These are phyloP conservation scores for Incumbomyces lentus DNA, from an alignment of 2,329 filamentous ascomycete species.

Conservation along the genomic window DNA sequence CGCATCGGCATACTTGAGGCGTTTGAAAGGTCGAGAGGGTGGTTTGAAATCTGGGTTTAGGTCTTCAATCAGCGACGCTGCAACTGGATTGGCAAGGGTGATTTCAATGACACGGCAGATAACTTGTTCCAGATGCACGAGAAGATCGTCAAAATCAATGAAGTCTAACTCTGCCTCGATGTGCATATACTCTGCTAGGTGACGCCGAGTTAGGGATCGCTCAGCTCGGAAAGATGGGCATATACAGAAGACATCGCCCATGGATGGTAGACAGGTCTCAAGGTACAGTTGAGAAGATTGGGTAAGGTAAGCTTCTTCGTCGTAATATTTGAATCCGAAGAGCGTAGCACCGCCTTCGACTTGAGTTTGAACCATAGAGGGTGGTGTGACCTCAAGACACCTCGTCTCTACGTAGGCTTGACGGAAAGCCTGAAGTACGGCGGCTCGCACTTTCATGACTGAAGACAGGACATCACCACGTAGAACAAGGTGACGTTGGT, in stretches of 20 bases:
- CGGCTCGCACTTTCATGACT: constrained; percentile 76
- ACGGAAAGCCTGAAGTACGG: constrained; percentile 71
- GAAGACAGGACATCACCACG: constrained; percentile 75
- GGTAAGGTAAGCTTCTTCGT: constrained; percentile 82
- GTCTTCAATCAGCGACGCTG: constrained; percentile 63
- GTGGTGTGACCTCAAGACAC: constrained; percentile 75
- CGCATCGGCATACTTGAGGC: constrained; percentile 90
- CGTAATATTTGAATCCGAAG: constrained; percentile 83
- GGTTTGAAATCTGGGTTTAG: constrained; percentile 85
- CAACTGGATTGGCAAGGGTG: constrained; percentile 61
- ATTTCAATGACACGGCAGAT: constrained; percentile 78
- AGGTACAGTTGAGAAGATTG: constrained; percentile 97
- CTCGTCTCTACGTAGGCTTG: constrained; percentile 65
- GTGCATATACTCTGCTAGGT: constrained; percentile 93
- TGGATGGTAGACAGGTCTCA: constrained; percentile 79
- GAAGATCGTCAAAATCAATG: constrained; percentile 81
- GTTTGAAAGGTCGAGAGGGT: constrained; percentile 76
- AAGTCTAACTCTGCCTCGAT: constrained; percentile 95
- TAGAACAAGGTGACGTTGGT: constrained; percentile 74
- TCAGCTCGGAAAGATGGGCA: constrained; percentile 98
- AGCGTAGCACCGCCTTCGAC: constrained; percentile 87
- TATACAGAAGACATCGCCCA: constrained; percentile 95
- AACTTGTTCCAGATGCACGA: constrained; percentile 75
- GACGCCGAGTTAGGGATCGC: constrained; percentile 86
- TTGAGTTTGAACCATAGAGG: constrained; percentile 87